Base-by-base conservation (phyloP, 768 basidiomycete genomes). In the Macrolepiota dolichaula region DNA sequence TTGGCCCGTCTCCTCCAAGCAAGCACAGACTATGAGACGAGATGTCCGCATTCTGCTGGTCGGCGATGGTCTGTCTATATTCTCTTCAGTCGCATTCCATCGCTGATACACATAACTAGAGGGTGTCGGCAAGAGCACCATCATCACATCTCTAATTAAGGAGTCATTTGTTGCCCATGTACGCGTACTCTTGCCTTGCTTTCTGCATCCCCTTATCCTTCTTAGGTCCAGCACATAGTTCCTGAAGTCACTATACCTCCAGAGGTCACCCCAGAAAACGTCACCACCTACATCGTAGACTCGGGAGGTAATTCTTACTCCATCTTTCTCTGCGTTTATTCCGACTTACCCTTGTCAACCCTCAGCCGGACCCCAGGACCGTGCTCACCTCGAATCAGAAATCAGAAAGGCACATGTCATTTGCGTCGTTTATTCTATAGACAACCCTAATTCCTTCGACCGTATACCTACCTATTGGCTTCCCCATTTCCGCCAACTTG, bases 381-480 rank as follows among this genome's bases (percentile, higher is more conserved):
- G 89, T 53, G 79, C 82, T 13, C 94, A 96, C 74, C 86, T 99
- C 53, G 93, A 98, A 71, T 88, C 91, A 22, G 96, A 98, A 81
- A 92, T 98, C 62, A 87, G 94, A 55, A 95, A 97, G 73, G 96
- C 96, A 11, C 96, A 99, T 78, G 96, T 97, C 70, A 98, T 98
- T 64, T 96, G 94, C 71, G 89, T 99, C 62, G 96, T 99, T 49
- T 98, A 98, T 73, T 88, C 93, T 35, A 94, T 98, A 69, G 95
- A 98, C 79, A 94, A 96, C 71, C 91, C 96, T 35, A 89, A 91
- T 68, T 95, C 94, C 13, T 99, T 99, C 74, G 93, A 96, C 75
- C 88, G 96, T 52, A 94, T 99, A 74, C 94, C 96, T n/a, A 88
- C 95, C 1, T 98, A 93, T 70, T 99, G 96, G 96, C 78, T 99